Evolutionary conservation across 108 stramenopile species (phyloP), one percentile per base, ranked within the genome.

Genomic region (Cyclostephanos tholiformis): DNA sequence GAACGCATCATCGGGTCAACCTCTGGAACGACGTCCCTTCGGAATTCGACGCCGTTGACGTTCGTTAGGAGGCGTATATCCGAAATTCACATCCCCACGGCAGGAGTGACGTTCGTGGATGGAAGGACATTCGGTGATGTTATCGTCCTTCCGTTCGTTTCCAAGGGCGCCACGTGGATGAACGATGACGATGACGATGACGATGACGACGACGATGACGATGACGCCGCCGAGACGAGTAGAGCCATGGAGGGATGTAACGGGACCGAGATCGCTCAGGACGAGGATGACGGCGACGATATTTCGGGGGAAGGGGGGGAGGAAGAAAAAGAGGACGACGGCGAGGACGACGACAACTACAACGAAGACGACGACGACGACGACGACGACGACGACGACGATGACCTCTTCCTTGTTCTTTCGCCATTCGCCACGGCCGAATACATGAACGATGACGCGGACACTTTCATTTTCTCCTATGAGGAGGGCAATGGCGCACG

Each of bases 141-240:
- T 27, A 85, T 89, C 41, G 43, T 74, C 36, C 80, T 89, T 16
- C 86, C 86, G 3, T 89, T 89, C 84, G 85, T 87, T 17, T 72
- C 69, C n/a, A 55, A 71, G 22, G 75, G 84, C 0, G 79, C 74
- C 25, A 84, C 86, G 4, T 85, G 87, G 83, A 79, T 79, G 48
- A 65, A 74, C 27, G 63, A 43, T 8, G 79, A 64, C 48, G 80
- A 69, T 19, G 75, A 64, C 29, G 76, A 76, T 13, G 81, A 73
- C 35, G 75, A 38, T 0, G 53, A 65, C 19, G 65, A 2, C 22
- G 57, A 25, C 7, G 59, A 27, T 26, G 70, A 48, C 8, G 20
- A 10, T 2, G 59, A 22, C 30, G 30, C 0, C 13, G 66, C 1
- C 26, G 57, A 70, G 17, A 39, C 23, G 16, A 29, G 39, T 13